Conservation (phyloP, 2,329 filamentous ascomycete species). For the Eutypa lata region DNA sequence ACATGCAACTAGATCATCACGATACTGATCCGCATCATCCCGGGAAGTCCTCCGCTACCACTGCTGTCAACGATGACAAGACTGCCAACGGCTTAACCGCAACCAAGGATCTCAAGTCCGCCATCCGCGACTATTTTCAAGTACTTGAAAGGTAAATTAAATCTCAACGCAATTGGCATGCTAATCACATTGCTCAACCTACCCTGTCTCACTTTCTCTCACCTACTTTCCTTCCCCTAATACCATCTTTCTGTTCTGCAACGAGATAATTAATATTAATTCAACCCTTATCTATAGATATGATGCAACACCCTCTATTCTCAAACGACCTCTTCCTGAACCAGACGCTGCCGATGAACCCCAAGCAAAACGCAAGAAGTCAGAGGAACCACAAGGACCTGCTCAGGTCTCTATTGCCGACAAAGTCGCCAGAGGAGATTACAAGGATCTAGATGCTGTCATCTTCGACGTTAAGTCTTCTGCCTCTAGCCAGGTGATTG, state of each 20-base stretch:
- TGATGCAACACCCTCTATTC: constrained; percentile 52
- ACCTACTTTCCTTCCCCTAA: not conserved
- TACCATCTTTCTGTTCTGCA: constrained; percentile 13
- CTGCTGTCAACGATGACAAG: constrained; percentile 12
- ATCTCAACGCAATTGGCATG: not conserved
- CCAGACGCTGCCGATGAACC: constrained; percentile 46
- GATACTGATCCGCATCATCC: constrained; percentile 5
- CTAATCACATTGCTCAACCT: not conserved
- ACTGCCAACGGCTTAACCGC: constrained; percentile 5
- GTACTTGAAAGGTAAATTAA: constrained; percentile 28
- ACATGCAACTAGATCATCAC: constrained; percentile 16
- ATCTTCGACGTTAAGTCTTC: constrained; percentile 54
- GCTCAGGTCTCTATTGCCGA: constrained; percentile 46
- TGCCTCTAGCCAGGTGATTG: constrained; percentile 45
- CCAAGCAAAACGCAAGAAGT: constrained; percentile 59
- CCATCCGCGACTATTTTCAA: constrained; percentile 25
- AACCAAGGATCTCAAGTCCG: not conserved
- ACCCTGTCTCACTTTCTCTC: not conserved
- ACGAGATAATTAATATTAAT: constrained; percentile 18
- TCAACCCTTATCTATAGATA: constrained; percentile 38
- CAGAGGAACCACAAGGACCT: constrained; percentile 36
- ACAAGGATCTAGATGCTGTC: constrained; percentile 63
- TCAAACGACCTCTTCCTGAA: constrained; percentile 51
- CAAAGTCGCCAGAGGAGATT: constrained; percentile 49
- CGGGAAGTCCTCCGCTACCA: constrained; percentile 1